phyloP scores from a whole-genome alignment of 192 early-diverging fungal species.

The Backusella tarrabulga region DNA sequence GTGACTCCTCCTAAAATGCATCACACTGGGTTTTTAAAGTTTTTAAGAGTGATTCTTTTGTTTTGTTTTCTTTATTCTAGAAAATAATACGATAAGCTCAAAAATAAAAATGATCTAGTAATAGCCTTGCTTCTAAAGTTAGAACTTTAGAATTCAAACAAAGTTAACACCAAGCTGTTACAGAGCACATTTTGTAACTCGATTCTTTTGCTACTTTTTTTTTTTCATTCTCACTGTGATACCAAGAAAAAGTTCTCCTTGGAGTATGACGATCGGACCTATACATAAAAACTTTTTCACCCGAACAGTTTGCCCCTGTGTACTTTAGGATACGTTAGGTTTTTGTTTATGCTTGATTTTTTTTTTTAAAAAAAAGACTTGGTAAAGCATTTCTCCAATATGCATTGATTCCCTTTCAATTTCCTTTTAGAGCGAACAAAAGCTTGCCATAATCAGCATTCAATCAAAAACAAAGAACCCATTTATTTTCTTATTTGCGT shows the following conservation, averaged over 20 bases:
- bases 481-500: neutral
- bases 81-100: neutral
- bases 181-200: neutral
- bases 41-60: no score
- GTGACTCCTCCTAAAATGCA: neutral
- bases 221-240: neutral
- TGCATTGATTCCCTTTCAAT: neutral
- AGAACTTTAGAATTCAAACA: neutral
- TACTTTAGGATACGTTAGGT: no score
- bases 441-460: neutral
- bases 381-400: neutral
- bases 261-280: neutral
- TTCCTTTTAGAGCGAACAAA: slow-evolving; percentile 15
- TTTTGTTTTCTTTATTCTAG: no score
- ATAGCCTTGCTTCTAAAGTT: neutral
- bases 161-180: neutral
- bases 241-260: neutral
- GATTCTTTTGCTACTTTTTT: neutral
- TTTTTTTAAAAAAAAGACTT: neutral
- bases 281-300: neutral
- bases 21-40: no score
- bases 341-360: neutral
- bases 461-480: neutral
- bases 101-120: neutral
- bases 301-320: no score